Percentiles rank a stretch among this genome's conserved stretches.
Conservation (phyloP, 768 basidiomycete genomes). For the Pilatotrama ljubarskyi region DNA sequence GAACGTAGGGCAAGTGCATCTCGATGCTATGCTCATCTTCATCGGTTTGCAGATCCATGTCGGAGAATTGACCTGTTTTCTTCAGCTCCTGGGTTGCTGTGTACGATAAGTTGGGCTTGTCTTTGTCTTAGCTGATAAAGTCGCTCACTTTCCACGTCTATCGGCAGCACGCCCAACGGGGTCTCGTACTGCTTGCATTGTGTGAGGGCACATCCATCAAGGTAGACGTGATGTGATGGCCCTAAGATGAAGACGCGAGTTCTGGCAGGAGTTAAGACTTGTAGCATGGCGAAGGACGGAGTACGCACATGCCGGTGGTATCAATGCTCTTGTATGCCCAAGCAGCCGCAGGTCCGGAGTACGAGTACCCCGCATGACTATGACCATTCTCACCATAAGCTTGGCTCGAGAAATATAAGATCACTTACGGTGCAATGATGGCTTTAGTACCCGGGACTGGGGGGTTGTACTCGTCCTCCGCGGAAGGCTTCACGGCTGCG, state of each 20-base stretch:
- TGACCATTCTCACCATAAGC: not conserved
- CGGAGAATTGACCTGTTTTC: slow-evolving; percentile 65
- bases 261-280: slow-evolving; percentile 41
- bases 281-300: not conserved
- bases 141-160: slow-evolving; percentile 76
- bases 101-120: not conserved
- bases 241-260: slow-evolving; percentile 94
- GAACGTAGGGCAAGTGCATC: slow-evolving; percentile 93
- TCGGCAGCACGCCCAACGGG: slow-evolving; percentile 76
- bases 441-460: slow-evolving; percentile 77
- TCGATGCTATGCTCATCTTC: slow-evolving; percentile 97
- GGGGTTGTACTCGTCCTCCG: slow-evolving; percentile 51
- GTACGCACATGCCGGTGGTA: slow-evolving; percentile 73
- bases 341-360: slow-evolving; percentile 91
- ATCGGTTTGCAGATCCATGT: slow-evolving; percentile 67
- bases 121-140: not conserved
- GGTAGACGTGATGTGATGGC: slow-evolving; percentile 90
- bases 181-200: slow-evolving; percentile 78
- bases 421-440: slow-evolving; percentile 93
- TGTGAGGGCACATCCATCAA: slow-evolving; percentile 86
- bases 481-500: slow-evolving; percentile 49
- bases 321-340: slow-evolving; percentile 96
- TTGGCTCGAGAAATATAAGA: not conserved
- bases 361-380: slow-evolving; percentile 95
- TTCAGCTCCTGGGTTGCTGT: slow-evolving; percentile 68